These are phyloP conservation scores for Rugosomyces carneus DNA, from an alignment of 1,284 basidiomycete species.

Conservation along the genomic window DNA sequence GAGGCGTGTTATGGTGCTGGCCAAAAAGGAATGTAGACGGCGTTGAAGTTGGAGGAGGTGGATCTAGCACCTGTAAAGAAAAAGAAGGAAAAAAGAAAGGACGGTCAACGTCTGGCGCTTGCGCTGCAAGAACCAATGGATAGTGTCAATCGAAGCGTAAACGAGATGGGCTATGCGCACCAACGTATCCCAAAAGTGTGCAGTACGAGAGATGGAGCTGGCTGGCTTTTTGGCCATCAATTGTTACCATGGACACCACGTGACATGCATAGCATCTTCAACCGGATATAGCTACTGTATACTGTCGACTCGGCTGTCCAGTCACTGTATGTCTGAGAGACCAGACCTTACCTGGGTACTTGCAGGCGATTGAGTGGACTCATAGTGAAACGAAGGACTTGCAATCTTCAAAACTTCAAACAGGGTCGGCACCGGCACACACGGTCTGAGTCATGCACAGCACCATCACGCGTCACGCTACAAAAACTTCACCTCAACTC, in stretches of 20 bases:
- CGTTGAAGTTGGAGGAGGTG: constrained; percentile 20
- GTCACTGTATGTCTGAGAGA: too few relatives aligned
- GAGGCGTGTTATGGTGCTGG: constrained; percentile 8
- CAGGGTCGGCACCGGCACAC: too few relatives aligned
- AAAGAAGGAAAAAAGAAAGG: constrained; percentile 27
- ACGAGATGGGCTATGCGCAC: constrained; percentile 21
- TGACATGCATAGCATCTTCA: constrained; percentile 3
- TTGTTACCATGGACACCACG: constrained; percentile 14
- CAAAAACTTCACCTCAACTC: constrained; percentile 10
- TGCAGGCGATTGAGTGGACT: too few relatives aligned
- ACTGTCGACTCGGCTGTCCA: too few relatives aligned
- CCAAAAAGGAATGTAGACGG: constrained; percentile 18
- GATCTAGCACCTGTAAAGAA: constrained; percentile 25
- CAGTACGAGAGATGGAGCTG: constrained; percentile 4
- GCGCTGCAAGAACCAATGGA: constrained; percentile 31
- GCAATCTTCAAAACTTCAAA: too few relatives aligned
- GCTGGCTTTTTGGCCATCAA: not conserved
- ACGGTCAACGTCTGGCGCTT: constrained; percentile 59
- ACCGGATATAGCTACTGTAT: too few relatives aligned
- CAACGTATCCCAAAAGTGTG: constrained; percentile 13
- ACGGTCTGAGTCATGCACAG: not conserved
- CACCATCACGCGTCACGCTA: constrained; percentile 8
- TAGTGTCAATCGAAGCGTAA: not conserved
- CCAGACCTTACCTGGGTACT: too few relatives aligned
- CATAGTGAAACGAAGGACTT: too few relatives aligned